These are phyloP conservation scores for Candida argentea DNA, from an alignment of 805 yeast species.

Conservation along the genomic window DNA sequence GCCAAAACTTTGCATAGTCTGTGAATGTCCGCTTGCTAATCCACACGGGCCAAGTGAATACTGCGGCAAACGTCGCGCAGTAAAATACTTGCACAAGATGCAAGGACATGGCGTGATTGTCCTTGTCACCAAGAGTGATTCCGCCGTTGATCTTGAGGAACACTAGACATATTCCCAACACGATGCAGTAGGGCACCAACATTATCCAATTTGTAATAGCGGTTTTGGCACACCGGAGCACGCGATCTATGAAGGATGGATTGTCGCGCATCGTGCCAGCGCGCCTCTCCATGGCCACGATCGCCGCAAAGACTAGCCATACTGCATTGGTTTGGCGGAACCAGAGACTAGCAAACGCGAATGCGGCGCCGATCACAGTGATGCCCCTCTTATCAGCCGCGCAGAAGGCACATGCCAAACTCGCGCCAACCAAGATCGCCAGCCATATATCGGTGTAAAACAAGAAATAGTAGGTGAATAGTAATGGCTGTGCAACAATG, in stretches of 20 bases:
- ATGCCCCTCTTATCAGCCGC: conserved; percentile 25
- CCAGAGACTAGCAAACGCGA: conserved; percentile 52
- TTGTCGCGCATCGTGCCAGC: conserved; percentile 16
- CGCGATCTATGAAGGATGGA: conserved; percentile 7
- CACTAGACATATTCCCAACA: conserved; percentile 11
- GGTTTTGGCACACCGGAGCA: conserved; percentile 7
- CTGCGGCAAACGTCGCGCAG: conserved; percentile 50
- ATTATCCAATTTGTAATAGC: conserved; percentile 10
- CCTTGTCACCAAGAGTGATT: conserved; percentile 85
- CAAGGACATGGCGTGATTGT: conserved; percentile 61
- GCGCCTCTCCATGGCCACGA: conserved; percentile 42
- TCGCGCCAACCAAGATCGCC: conserved; percentile 55
- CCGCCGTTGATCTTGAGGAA: conserved; percentile 70
- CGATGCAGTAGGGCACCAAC: conserved; percentile 44
- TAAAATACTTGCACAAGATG: conserved; percentile 81
- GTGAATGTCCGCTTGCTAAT: conserved; percentile 31
- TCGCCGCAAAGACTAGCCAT: conserved; percentile 64
- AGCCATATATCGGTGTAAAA: conserved; percentile 96
- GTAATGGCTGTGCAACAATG: conserved; percentile 49
- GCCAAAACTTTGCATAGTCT: conserved; percentile 27
- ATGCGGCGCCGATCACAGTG: conserved; percentile 37
- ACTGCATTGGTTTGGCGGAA: conserved; percentile 89
- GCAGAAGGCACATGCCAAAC: conserved; percentile 44
- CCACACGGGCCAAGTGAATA: conserved; percentile 75
- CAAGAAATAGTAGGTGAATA: conserved; percentile 62